Base-by-base conservation (phyloP, 495 filamentous ascomycete genomes). In the Neurospora sp. region DNA sequence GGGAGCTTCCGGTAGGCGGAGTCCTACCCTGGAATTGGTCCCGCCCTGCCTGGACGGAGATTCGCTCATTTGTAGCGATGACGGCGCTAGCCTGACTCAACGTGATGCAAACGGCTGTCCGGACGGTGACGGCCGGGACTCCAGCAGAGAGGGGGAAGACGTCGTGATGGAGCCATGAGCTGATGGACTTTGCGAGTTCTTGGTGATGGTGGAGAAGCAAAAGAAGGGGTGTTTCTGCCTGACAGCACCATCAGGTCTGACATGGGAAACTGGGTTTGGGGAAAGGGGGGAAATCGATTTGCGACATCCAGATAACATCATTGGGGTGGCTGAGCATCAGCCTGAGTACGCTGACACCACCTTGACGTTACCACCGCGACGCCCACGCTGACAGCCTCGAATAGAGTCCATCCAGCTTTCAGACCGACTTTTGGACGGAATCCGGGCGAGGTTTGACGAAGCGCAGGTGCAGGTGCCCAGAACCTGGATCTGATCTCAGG, bases 31-130 rank as follows among this genome's bases (percentile, higher is more conserved):
- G 48, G 46, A 35, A 73, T 38, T 72, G 72, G 72, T 41, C 69
- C 76, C 70, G 75, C 72, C 35, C 69, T 76, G 71, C 70, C 69
- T 73, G 59, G 72, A 74, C 71, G 42, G 74, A 59, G 54, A 70
- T 71, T 72, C 18, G 62, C 59, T 39, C 71, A 72, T 72, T 74
- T 73, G 74, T 35, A 66, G 54, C 76, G 72, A 76, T 74, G 75
- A 76, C 77, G 75, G 78, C 75, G 75, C 76, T 79, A 74, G 74
- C 75, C 77, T 76, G 73, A 76, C 72, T 76, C 77, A 77, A 76
- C 42, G 38, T 48, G 54, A 35, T 66, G 54, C 54, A 66, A 66
- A 66, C 14, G 54, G 54, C 54, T 66, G 54, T 66, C 54, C 54
- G 31, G 27, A 66, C 54, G 54, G 54, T 66, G 27, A 66, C 27